These are phyloP conservation scores for Hondaea fermentalgiana DNA, from an alignment of 108 stramenopile species.

Conservation along the genomic window DNA sequence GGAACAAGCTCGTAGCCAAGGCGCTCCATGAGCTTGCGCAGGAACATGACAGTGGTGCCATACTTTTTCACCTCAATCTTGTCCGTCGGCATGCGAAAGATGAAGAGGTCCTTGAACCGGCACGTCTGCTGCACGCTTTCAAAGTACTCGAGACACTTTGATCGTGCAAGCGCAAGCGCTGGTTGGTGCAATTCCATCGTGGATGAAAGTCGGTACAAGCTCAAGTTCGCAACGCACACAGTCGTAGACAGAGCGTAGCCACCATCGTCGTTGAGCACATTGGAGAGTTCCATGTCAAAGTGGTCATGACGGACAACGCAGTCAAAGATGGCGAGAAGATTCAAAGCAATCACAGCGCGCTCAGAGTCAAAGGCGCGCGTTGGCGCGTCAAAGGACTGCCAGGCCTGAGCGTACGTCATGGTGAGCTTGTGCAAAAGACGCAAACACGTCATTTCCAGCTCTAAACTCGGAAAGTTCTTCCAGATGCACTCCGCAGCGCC, in stretches of 20 bases:
- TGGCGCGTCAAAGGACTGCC: neutral
- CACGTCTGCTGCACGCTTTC: neutral
- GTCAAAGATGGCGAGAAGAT: neutral
- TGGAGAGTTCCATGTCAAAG: neutral
- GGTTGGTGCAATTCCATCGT: constrained; percentile 8
- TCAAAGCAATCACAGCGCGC: neutral
- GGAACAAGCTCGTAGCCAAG: constrained; percentile 5
- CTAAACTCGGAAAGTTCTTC: neutral
- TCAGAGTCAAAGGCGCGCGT: constrained; percentile 17
- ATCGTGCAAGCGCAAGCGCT: neutral
- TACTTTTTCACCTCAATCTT: constrained; percentile 24
- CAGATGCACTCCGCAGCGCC: neutral
- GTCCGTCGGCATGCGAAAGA: constrained; percentile 11
- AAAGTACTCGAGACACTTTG: neutral
- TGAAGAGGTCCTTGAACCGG: neutral
- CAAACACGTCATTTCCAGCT: neutral
- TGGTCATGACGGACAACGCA: neutral
- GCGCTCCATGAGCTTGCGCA: constrained; percentile 24
- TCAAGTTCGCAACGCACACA: neutral
- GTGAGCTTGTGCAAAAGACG: neutral
- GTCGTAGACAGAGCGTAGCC: neutral
- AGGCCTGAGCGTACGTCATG: neutral
- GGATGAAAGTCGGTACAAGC: neutral
- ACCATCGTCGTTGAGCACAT: neutral
- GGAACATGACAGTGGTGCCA: neutral